phyloP scores from a whole-genome alignment of 352 stramenopile genomes.

The Phytophthora chlamydospora region DNA sequence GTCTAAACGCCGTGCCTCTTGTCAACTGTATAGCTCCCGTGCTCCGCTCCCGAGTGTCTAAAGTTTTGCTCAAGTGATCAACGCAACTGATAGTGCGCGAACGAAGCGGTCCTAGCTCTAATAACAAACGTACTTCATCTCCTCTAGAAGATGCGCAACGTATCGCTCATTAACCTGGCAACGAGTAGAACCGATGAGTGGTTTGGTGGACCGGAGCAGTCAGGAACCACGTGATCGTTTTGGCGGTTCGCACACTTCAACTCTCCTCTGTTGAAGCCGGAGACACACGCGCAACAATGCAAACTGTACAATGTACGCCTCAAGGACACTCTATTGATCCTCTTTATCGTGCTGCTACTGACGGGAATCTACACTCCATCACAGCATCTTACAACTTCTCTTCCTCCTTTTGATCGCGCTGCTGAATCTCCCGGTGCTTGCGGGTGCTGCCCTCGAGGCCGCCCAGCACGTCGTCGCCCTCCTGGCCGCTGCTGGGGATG shows the following conservation, averaged over 20 bases:
- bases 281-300: conserved; percentile 1
- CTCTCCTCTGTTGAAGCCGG: background rate
- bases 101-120: conserved; percentile 9
- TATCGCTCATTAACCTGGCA: no score
- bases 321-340: conserved; percentile 11
- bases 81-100: conserved; percentile 10
- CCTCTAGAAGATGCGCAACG: no score
- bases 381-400: conserved; percentile 12
- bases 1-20: conserved; percentile 25
- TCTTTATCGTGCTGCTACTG: background rate
- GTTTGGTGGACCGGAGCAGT: no score
- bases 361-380: background rate
- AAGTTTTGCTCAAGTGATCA: conserved; percentile 10
- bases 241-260: conserved; percentile 9
- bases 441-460: conserved; percentile 35
- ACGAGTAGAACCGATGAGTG: no score
- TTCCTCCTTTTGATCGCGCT: conserved; percentile 22
- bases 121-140: conserved; percentile 20
- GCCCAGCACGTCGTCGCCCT: conserved; percentile 28
- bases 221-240: conserved; percentile 12
- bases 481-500: conserved; percentile 34
- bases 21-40: conserved; percentile 9
- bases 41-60: conserved; percentile 8
- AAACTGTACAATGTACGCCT: background rate
- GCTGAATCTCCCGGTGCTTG: conserved; percentile 32